phyloP scores from a whole-genome alignment of 225 moss, liverwort and hornwort genomes.

The Pleurozium schreberi region DNA sequence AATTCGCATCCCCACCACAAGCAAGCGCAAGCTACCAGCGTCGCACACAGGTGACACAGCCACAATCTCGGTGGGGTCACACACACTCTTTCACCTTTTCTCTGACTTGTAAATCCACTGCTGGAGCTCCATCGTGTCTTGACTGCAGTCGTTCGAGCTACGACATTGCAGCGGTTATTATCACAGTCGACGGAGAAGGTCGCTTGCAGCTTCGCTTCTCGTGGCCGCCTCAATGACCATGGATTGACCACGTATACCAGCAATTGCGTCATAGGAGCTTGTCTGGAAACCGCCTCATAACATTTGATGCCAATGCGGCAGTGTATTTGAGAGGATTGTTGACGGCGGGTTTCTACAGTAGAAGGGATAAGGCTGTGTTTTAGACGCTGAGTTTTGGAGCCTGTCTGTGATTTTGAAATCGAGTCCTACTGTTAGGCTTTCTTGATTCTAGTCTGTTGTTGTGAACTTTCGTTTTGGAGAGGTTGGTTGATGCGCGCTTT shows the following conservation, averaged over 20 bases:
- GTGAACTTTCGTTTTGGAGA: neutral
- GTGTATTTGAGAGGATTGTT: neutral
- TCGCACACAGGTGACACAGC: neutral
- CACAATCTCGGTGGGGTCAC: neutral
- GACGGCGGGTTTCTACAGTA: neutral
- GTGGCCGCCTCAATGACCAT: neutral
- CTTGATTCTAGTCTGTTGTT: neutral
- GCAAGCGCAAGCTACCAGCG: neutral
- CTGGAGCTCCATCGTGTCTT: neutral
- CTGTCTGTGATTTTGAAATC: neutral
- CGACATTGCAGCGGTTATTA: neutral
- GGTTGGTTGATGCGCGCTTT: neutral
- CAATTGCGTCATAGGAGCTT: neutral
- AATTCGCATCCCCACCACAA: neutral
- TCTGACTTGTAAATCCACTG: conserved; percentile 6
- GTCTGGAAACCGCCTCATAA: neutral
- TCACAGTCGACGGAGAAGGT: neutral
- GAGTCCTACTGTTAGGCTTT: neutral
- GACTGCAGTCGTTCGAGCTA: neutral
- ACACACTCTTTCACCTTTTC: neutral
- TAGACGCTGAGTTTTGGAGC: neutral
- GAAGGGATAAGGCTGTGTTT: neutral
- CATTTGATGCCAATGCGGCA: conserved; percentile 3
- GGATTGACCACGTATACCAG: neutral
- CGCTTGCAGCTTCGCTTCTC: neutral